Evolutionary conservation across 441 rosid species (phyloP), one percentile per base, ranked within the genome.

Genomic region (Aleurites moluccanus): DNA sequence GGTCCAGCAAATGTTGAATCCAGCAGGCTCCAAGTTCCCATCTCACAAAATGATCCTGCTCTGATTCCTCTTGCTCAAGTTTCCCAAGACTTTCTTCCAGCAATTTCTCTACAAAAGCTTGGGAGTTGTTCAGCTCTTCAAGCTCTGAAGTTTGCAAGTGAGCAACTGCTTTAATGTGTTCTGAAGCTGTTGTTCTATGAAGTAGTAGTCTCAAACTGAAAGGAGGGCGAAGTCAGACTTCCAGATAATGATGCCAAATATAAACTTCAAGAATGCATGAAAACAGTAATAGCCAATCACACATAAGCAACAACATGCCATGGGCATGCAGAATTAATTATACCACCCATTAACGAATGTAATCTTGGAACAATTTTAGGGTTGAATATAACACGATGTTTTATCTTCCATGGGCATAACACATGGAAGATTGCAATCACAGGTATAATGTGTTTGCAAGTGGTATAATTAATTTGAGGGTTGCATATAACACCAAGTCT

Each of bases 21-120:
- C 95, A 90, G 77, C 90, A 90, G 77, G 92, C 89, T 73, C 92
- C 92, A 73, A 88, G 91, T 82, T 90, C 95, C 95, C 91, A 90
- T 80, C 91, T 78, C 56, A 90, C 77, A 75, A 81, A 80, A 74
- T 82, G 77, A 72, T 80, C 87, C 66, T 75, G 77, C 79, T 77
- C 78, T 30, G 59, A 27, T 15, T 73, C 70, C 77, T 83, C 83
- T 70, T 67, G 86, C 78, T 88, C 86, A 78, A 88, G 75, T 77
- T 85, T 81, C 61, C 68, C 64, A 70, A 88, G 78, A 80, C 91
- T 89, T 77, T 88, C 84, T 83, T 81, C 82, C 69, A 88, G 79
- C 64, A 88, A 86, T 78, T 67, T 69, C 77, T 76, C 71, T 76
- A 80, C 91, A 84, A 89, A 87, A 44, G 78, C 86, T 77, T 83